phyloP scores from a whole-genome alignment of 2,329 filamentous ascomycete genomes.

The Dothistroma pini region DNA sequence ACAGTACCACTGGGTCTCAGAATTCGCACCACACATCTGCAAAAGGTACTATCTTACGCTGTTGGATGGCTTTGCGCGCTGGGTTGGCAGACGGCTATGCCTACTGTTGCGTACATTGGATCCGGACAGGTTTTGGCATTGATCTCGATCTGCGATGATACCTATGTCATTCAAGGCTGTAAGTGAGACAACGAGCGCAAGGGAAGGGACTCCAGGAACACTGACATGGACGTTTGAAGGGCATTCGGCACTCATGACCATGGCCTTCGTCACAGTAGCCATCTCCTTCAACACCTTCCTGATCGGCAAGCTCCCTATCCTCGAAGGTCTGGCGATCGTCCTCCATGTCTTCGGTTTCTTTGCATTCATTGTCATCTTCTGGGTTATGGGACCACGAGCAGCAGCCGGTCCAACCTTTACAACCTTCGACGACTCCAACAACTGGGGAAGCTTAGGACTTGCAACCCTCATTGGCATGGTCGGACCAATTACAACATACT shows the following conservation, averaged over 20 bases:
- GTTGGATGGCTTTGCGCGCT: conserved; percentile 41
- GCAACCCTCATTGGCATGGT: conserved; percentile 36
- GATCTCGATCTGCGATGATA: conserved; percentile 42
- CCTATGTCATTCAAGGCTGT: conserved; percentile 42
- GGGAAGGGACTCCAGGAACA: not conserved
- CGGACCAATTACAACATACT: conserved; percentile 21
- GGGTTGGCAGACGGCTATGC: conserved; percentile 40
- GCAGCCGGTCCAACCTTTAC: conserved; percentile 22
- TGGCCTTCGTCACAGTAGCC: conserved; percentile 23
- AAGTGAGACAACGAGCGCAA: not conserved
- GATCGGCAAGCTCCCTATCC: conserved; percentile 26
- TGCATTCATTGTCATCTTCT: conserved; percentile 32
- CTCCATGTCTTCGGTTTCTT: conserved; percentile 33
- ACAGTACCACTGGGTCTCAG: conserved; percentile 34
- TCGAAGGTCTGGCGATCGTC: conserved; percentile 30
- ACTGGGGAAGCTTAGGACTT: conserved; percentile 27
- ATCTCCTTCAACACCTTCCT: conserved; percentile 30
- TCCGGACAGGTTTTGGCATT: conserved; percentile 45
- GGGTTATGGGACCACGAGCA: conserved; percentile 31
- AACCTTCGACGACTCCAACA: conserved; percentile 26
- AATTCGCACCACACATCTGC: conserved; percentile 41
- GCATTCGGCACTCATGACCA: conserved; percentile 44
- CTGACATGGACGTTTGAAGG: conserved; percentile 28
- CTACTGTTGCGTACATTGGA: conserved; percentile 43
- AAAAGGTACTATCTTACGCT: conserved; percentile 43